phyloP scores from a whole-genome alignment of 2,329 filamentous ascomycete species.

The Balansia obtecta region DNA sequence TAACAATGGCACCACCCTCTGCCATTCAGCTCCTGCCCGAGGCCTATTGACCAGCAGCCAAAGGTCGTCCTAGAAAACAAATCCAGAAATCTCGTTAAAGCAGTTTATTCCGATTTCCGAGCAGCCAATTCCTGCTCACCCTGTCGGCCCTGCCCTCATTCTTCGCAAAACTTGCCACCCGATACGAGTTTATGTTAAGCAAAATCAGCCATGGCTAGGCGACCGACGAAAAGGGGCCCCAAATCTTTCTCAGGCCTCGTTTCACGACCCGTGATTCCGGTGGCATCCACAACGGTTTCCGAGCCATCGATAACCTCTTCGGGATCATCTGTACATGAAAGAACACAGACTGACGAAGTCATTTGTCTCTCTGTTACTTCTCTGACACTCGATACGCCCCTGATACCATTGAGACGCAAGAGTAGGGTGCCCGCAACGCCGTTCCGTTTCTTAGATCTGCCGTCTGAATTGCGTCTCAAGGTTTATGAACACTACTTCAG shows the following conservation, averaged over 20 bases:
- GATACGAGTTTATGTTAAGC: background rate
- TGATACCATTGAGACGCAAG: slow-evolving; percentile 20
- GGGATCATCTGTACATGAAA: slow-evolving; percentile 19
- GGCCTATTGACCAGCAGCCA: background rate
- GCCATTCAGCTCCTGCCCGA: slow-evolving; percentile 22
- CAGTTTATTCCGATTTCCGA: background rate
- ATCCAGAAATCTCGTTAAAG: background rate
- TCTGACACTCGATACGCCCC: slow-evolving; percentile 29
- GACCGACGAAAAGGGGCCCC: slow-evolving; percentile 11
- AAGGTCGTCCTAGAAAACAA: background rate
- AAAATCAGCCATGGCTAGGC: slow-evolving; percentile 12
- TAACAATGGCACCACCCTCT: slow-evolving; percentile 47
- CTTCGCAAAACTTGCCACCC: slow-evolving; percentile 2
- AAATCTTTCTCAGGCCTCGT: slow-evolving; percentile 11
- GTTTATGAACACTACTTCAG: slow-evolving; percentile 55
- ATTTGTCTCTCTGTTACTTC: slow-evolving; percentile 28
- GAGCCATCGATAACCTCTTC: slow-evolving; percentile 21
- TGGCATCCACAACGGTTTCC: slow-evolving; percentile 20
- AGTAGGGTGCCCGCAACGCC: slow-evolving; percentile 25
- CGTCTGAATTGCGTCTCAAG: slow-evolving; percentile 55
- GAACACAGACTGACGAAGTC: slow-evolving; percentile 29
- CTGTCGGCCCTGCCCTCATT: background rate
- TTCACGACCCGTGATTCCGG: slow-evolving; percentile 17
- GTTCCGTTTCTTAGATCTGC: slow-evolving; percentile 56
- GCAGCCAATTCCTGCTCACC: background rate